These are phyloP conservation scores for Alliaria petiolata DNA, from an alignment of 345 rosid genomes.

Conservation along the genomic window DNA sequence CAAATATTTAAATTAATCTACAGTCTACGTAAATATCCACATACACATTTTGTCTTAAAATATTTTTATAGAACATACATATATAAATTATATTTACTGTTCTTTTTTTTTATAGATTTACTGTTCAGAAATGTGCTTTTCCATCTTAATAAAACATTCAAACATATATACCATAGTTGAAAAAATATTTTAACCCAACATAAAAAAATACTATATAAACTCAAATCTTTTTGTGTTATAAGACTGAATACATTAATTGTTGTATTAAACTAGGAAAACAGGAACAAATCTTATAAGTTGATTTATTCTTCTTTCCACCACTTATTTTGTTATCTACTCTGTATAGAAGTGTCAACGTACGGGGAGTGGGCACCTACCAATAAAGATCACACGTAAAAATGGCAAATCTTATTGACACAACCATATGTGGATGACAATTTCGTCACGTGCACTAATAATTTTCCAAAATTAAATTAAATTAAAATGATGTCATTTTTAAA, in stretches of 20 bases:
- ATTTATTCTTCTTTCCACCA: background rate
- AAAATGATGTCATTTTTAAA: background rate
- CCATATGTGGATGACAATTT: constrained; percentile 30
- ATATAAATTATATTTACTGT: no score
- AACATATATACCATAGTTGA: background rate
- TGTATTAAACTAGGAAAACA: background rate
- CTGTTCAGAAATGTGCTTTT: background rate
- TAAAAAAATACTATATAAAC: background rate
- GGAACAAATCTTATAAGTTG: background rate
- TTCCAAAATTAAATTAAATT: background rate
- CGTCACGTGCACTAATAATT: constrained; percentile 16
- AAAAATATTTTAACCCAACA: background rate
- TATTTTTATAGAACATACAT: background rate
- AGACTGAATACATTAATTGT: background rate
- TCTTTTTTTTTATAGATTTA: no score
- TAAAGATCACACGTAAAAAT: constrained; percentile 20
- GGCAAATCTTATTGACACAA: constrained; percentile 14
- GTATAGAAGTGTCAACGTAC: constrained; percentile 12
- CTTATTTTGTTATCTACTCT: background rate
- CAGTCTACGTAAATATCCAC: background rate
- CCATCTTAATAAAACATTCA: background rate
- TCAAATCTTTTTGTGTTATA: background rate
- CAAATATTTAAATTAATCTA: background rate
- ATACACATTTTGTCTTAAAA: background rate
- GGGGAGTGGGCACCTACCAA: constrained; percentile 22